phyloP scores from a whole-genome alignment of 306 rosid genomes.

The Luffa aegyptiaca region DNA sequence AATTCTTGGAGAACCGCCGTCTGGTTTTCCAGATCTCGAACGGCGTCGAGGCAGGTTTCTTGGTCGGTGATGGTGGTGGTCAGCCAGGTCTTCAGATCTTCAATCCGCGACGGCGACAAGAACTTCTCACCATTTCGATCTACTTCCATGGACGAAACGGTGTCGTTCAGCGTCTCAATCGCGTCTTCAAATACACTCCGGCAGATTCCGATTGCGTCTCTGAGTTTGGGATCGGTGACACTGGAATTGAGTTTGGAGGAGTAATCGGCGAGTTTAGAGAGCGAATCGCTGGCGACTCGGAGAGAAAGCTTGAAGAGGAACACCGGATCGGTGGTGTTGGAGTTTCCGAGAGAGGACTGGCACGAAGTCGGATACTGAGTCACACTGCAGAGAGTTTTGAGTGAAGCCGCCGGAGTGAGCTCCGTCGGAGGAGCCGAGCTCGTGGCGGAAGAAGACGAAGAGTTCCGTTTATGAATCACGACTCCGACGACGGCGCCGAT shows the following conservation, averaged over 20 bases:
- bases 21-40: slow-evolving; percentile 35
- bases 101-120: slow-evolving; percentile 23
- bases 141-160: slow-evolving; percentile 30
- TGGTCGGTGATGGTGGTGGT: slow-evolving; percentile 65
- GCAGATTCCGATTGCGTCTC: slow-evolving; percentile 33
- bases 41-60: slow-evolving; percentile 70
- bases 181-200: slow-evolving; percentile 41
- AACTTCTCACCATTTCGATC: slow-evolving; percentile 13
- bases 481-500: slow-evolving; percentile 43
- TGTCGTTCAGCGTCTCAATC: slow-evolving; percentile 48
- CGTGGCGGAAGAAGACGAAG: slow-evolving; percentile 18
- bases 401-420: slow-evolving; percentile 54
- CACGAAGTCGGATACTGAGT: slow-evolving; percentile 78
- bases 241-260: slow-evolving; percentile 10
- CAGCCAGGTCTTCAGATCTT: slow-evolving; percentile 56
- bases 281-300: slow-evolving; percentile 51
- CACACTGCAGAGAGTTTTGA: slow-evolving; percentile 49
- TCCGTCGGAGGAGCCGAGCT: slow-evolving; percentile 20
- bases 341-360: slow-evolving; percentile 24
- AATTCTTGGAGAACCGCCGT: slow-evolving; percentile 5
- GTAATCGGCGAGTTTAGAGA: slow-evolving; percentile 27
- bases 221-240: slow-evolving; percentile 9
- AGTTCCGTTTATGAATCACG: slow-evolving; percentile 36
- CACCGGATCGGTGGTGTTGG: slow-evolving; percentile 62
- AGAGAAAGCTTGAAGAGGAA: slow-evolving; percentile 68